Base-by-base conservation (phyloP, 2,329 filamentous ascomycete species). In the Colletotrichum brevisporum region DNA sequence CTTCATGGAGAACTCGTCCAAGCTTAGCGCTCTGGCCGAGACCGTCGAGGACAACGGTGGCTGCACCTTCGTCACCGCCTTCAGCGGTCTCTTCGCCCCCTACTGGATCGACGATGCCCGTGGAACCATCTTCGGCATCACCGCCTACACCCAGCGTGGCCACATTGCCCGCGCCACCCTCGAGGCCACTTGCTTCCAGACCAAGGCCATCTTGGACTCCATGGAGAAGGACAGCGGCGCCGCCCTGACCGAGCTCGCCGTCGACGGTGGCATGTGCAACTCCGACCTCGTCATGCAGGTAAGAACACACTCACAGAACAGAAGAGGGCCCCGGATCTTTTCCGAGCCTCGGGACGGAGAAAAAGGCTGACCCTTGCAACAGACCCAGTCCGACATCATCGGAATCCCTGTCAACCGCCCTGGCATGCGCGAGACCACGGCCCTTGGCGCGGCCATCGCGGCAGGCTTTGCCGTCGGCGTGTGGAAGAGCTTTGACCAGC, bases 71-170 rank as follows among this genome's bases (percentile, higher is more conserved):
- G 93, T 95, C 68, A 95, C 92, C 10, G 93, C 92, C 10, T 95
- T 95, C 78, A 93, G 90, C 78, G 92, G 92, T 57, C 85, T 95
- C 4, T 95, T 94, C 77, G 92, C 92, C 0, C 93, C 93, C 0
- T 95, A 95, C 81, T 95, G 92, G 93, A 92, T 94, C 71, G 92
- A 95, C 78, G 92, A 94, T 80, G 92, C 92, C 2, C 88, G 92
- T 75, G 93, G 92, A 66, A 95, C 92, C 50, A 92, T 94, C 73
- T 93, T 93, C 74, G 92, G 92, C 52, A 92, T 94, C 75, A 94
- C 92, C 0, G 90, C 93, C 70, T 91, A 92, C 80, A 95, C 92
- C 0, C 86, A 93, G 78, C 88, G 88, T 43, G 92, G 92, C 6
- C 93, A 95, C 78, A 92, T 95, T 74, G 92, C 92, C 31, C 88